Evolutionary conservation across 1,284 basidiomycete genomes (phyloP).

Genomic region (Uromyces viciae-fabae): DNA sequence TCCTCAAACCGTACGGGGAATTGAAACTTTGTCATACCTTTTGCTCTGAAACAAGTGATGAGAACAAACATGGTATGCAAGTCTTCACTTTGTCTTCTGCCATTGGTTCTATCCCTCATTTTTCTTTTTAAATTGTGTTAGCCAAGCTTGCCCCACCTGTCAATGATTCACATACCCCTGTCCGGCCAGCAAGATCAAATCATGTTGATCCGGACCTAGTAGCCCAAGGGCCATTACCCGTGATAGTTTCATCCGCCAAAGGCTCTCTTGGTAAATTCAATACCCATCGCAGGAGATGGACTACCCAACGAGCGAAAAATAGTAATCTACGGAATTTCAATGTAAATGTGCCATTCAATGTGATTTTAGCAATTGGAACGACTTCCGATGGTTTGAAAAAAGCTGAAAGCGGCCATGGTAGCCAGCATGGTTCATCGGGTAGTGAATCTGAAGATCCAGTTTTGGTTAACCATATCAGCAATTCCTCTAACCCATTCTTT

Average conservation of each 20-base stretch:
- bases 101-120: not conserved
- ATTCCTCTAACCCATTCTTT: not conserved
- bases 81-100: not conserved
- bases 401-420: not conserved
- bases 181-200: not conserved
- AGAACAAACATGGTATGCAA: not conserved
- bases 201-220: not conserved
- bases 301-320: not conserved
- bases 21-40: not conserved
- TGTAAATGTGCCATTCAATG: not conserved
- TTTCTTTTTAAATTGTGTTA: not conserved
- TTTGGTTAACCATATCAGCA: not conserved
- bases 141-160: not conserved
- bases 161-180: not conserved
- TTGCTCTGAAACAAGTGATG: not conserved
- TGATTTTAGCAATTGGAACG: not conserved
- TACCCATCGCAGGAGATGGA: conserved; percentile 2
- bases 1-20: not conserved
- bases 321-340: not conserved
- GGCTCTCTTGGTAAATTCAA: not conserved
- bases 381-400: not conserved
- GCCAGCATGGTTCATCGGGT: no score
- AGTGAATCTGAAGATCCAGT: not conserved
- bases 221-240: not conserved
- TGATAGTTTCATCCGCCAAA: not conserved